Percentiles rank a stretch among this genome's conserved stretches.
phyloP scores from a whole-genome alignment of 2,329 filamentous ascomycete species.

The Epichloe sibirici region DNA sequence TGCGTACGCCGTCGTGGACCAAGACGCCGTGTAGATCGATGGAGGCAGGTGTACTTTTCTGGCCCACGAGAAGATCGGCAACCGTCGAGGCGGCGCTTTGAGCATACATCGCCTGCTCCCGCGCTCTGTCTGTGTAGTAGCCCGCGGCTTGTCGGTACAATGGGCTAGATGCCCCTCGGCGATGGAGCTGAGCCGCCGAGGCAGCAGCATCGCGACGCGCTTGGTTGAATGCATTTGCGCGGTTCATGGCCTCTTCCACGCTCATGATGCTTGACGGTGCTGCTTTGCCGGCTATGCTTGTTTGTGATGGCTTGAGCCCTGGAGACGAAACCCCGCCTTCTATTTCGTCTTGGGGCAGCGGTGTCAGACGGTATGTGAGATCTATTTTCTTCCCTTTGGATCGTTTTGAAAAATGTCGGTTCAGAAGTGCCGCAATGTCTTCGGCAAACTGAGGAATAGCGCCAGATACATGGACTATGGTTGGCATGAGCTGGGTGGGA shows the following conservation, averaged over 20 bases:
- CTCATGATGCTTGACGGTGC: slow-evolving; percentile 5
- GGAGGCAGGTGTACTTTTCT: slow-evolving; percentile 46
- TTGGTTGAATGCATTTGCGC: slow-evolving; percentile 16
- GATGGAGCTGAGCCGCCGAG: slow-evolving; percentile 29
- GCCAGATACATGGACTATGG: slow-evolving; percentile 28
- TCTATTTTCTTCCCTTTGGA: slow-evolving; percentile 23
- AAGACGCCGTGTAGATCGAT: slow-evolving; percentile 78
- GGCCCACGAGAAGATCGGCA: slow-evolving; percentile 57
- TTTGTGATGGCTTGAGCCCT: background rate
- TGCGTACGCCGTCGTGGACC: slow-evolving; percentile 70
- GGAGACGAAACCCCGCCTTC: slow-evolving; percentile 2
- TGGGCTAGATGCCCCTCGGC: slow-evolving; percentile 51
- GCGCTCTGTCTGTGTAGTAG: slow-evolving; percentile 61
- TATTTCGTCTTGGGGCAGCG: slow-evolving; percentile 15
- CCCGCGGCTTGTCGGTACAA: slow-evolving; percentile 64
- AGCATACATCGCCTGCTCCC: slow-evolving; percentile 47
- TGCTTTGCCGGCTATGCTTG: background rate
- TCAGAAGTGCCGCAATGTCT: slow-evolving; percentile 30
- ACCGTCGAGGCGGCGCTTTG: slow-evolving; percentile 48
- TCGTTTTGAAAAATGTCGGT: slow-evolving; percentile 29
- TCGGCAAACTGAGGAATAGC: slow-evolving; percentile 21
- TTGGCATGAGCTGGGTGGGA: slow-evolving; percentile 29
- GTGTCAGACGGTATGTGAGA: slow-evolving; percentile 26
- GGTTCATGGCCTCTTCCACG: slow-evolving; percentile 17
- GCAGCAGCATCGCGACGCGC: slow-evolving; percentile 20